These are phyloP conservation scores for Puccinia coronata DNA, from an alignment of 1,284 basidiomycete genomes.

Conservation along the genomic window DNA sequence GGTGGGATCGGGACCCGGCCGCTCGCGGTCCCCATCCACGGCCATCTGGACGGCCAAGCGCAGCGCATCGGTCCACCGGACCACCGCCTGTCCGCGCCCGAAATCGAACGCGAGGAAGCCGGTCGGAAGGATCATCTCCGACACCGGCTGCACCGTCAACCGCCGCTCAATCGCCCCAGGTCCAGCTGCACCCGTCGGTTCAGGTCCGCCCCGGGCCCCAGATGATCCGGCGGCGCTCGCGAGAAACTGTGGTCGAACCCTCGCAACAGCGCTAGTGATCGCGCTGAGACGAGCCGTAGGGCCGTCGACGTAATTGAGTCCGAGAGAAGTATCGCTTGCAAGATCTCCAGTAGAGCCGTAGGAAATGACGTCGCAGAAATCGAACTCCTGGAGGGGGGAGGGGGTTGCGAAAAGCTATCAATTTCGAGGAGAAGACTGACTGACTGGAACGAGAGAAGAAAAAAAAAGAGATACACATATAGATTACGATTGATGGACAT, in stretches of 20 bases:
- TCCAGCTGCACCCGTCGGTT: constrained; percentile 23
- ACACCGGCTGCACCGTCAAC: constrained; percentile 2
- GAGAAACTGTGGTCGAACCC: constrained; percentile 16
- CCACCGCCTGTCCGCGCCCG: not conserved
- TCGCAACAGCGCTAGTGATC: constrained; percentile 31
- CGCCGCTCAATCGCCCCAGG: constrained; percentile 13
- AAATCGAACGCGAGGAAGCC: constrained; percentile 37
- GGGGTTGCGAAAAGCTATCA: not conserved
- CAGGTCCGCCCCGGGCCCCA: constrained; percentile 1
- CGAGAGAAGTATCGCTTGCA: constrained; percentile 46
- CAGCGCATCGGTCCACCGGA: constrained; percentile 15
- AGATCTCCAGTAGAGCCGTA: constrained; percentile 38
- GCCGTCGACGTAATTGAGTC: constrained; percentile 36
- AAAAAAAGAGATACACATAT: not conserved
- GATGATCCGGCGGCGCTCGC: not conserved
- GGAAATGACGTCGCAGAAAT: constrained; percentile 30
- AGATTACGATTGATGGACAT: not conserved
- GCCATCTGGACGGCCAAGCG: constrained; percentile 4
- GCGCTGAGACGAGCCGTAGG: constrained; percentile 27
- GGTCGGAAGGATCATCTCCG: constrained; percentile 4
- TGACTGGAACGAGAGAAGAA: not conserved
- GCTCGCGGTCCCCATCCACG: not conserved
- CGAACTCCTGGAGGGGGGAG: not conserved
- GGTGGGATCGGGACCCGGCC: not conserved
- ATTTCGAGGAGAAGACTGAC: not conserved